Base-by-base conservation (phyloP, 495 filamentous ascomycete genomes). In the Aspergillus baeticus region DNA sequence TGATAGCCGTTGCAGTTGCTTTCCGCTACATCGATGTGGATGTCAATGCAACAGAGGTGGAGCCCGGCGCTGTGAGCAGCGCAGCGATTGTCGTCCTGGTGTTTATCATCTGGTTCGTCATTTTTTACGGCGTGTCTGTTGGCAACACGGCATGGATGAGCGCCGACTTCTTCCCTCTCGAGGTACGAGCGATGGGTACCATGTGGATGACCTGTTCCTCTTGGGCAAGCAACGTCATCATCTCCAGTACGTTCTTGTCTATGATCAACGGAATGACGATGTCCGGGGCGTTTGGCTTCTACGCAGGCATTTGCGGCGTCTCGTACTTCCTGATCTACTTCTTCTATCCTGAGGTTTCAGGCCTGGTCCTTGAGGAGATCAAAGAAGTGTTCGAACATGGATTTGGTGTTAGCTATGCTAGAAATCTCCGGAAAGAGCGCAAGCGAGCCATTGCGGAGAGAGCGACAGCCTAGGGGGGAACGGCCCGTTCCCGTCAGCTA, bases 221-320 rank as follows among this genome's bases (percentile, higher is more conserved):
- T 64, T 82, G 77, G 78, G 77, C 70, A 10, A 69, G 65, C 56
- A 81, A 82, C 60, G 72, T 82, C 54, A 79, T 82, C 57, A 67
- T 82, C 22, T 71, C 77, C 21, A 78, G 75, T 31, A 79, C 77
- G 1, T 82, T 82, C 64, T 60, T 81, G 26, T 74, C 77, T 1
- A 70, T 74, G 72, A 79, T 80, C 66, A 68, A 81, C 51, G 60
- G 58, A 29, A 74, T 71, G 52, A 79, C 77, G 0, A 77, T 76
- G 0, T 73, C 70, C 20, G 78, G 79, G 6, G 71, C 79, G 0
- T 82, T 81, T 52, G 78, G 78, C 14, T 81, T 82, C 64, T 82
- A 79, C 52, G 76, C 77, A 7, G 75, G 61, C 1, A 77, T 82
- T 23, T 80, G 73, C 57, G 66, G 74, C 21, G 48, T 77, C 23